Evolutionary conservation across 148 eudicot species (phyloP), one percentile per base, ranked within the genome.

Genomic region (Vaccinium darrowii): DNA sequence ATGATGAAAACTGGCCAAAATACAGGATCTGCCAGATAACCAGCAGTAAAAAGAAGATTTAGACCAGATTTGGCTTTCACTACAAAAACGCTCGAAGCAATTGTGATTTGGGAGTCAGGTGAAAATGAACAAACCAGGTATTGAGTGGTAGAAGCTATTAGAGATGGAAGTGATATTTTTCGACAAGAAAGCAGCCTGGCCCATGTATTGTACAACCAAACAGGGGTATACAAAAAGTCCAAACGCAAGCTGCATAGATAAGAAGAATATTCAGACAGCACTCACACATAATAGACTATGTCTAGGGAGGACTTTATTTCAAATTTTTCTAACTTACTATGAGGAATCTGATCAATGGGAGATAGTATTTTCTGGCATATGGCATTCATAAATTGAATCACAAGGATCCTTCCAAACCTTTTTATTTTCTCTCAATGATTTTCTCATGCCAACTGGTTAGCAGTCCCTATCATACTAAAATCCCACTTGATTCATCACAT

Each of bases 121-220:
- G 14, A 52, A 82, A 76, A 56, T 78, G 75, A 88, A 86, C 95
- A 85, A 69, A 97, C 99, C 94, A 57, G 99, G 99, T 79, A 97
- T 89, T 4, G 99, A 95, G 79, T 88, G 88, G 84, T 93, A 97
- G 90, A 97, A 97, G 88, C 94, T 90, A 84, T 86, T 50, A 47
- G 91, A 88, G 52, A 97, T 93, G 53, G 88, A 80, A 51, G 84
- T 0, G 27, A 88, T 60, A 84, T 97, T 92, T 87, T 87, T 90
- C 58, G 98, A 91, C 81, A 94, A 84, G 89, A 57, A 97, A 79
- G 99, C 99, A 89, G 98, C 98, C 92, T 95, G 99, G 81, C 99
- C 99, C 99, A 97, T 93, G 89, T 97, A 97, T 88, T 95, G 98
- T 76, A 97, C 89, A 76, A 97, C 95, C 84, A 97, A 92, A 84